Percentiles rank a stretch among this genome's conserved stretches.
Conservation (phyloP, 2,329 filamentous ascomycete genomes). For the Alternaria triticimaculans region DNA sequence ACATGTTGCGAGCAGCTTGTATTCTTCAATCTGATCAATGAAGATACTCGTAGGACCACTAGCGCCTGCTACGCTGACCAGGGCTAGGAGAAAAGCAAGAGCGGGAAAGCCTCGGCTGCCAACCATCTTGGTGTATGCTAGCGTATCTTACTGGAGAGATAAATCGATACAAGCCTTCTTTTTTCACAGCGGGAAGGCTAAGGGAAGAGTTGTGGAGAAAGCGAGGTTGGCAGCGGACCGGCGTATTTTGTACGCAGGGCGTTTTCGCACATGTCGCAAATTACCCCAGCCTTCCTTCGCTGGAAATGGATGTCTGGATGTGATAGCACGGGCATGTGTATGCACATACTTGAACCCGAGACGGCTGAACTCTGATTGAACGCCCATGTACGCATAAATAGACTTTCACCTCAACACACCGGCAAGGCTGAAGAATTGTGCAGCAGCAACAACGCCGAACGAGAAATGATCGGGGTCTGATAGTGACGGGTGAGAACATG, state of each 20-base stretch:
- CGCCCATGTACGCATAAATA: not conserved
- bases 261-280: not conserved
- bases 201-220: not conserved
- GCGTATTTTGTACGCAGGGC: not conserved
- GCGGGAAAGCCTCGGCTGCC: not conserved
- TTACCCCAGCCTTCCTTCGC: not conserved
- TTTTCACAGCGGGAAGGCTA: not conserved
- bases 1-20: not conserved
- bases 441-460: not conserved
- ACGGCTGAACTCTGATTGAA: not conserved
- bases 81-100: not conserved
- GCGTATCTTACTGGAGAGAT: not conserved
- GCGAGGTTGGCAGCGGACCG: not conserved
- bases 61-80: not conserved
- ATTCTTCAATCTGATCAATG: not conserved
- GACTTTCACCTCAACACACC: not conserved
- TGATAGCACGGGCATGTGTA: not conserved
- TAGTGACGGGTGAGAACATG: not conserved
- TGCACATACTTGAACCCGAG: not conserved
- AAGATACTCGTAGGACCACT: not conserved
- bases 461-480: not conserved
- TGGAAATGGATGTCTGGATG: not conserved
- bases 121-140: not conserved
- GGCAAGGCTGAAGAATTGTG: not conserved
- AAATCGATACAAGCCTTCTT: not conserved